Base-by-base conservation (phyloP, 2,329 filamentous ascomycete species). In the Colletotrichum sp. region DNA sequence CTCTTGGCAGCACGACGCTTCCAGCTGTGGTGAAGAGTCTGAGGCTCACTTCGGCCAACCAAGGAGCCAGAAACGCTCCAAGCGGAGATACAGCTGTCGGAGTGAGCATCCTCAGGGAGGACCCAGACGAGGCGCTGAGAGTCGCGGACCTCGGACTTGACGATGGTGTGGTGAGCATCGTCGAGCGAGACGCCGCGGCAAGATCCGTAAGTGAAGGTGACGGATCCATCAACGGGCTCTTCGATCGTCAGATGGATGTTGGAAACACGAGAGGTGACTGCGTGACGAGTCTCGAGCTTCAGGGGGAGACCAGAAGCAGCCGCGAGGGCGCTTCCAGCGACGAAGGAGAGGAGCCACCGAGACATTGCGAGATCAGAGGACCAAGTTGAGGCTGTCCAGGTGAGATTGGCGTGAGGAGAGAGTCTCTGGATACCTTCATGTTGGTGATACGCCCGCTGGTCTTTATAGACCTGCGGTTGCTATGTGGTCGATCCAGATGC, bases 71-170 rank as follows among this genome's bases (percentile, higher is more conserved):
- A 27, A 1, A 79, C 75, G 52, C 79, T 79, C 85, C 85, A 87
- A 6, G 86, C 86, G 3, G 85, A 86, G 59, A 88, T 82, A 78
- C 86, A 88, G 13, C 84, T 85, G 13, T 82, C 82, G 3, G 77
- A 74, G 5, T 75, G 49, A n/a, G 78, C 76, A 44, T 80, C 78
- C 22, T 77, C 69, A 2, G 80, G 80, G 27, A 80, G 76, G 8
- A 81, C 72, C 79, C 80, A 81, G 55, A 81, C 79, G 15, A 81
- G 78, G 32, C 80, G 78, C 63, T 80, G 77, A 6, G 79, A 69
- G 32, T 79, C 75, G 61, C 71, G 70, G 15, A 69, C 69, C 52
- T 78, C 77, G 25, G 76, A 67, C 72, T 76, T 64, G 68, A 63
- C 71, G 61, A 81, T 69, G 27, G 73, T 72, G 63, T 81, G 80